These are phyloP conservation scores for Singerocomus rubriflavus DNA, from an alignment of 1,284 basidiomycete species.

Conservation along the genomic window DNA sequence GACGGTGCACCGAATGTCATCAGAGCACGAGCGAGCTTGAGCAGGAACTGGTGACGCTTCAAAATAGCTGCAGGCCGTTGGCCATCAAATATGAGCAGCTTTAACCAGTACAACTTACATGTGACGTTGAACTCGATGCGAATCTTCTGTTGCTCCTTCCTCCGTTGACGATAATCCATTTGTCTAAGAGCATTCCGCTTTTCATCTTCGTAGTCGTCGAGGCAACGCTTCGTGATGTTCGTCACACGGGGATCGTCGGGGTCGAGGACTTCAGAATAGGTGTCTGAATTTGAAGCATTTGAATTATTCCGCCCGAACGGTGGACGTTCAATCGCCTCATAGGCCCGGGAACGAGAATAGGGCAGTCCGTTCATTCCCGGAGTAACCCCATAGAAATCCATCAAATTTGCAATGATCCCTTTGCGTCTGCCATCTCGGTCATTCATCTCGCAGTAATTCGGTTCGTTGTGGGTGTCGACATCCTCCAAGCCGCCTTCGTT, in stretches of 20 bases:
- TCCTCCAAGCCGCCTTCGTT: slow-evolving; percentile 6
- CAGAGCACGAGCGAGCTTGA: slow-evolving; percentile 61
- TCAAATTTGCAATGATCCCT: slow-evolving; percentile 44
- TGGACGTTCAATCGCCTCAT: slow-evolving; percentile 15
- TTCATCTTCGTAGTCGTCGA: slow-evolving; percentile 58
- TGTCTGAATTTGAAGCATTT: slow-evolving; percentile 26
- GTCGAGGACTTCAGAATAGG: slow-evolving; percentile 47
- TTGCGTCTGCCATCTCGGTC: slow-evolving; percentile 31
- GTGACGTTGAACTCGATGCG: slow-evolving; percentile 70
- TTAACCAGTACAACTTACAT: slow-evolving; percentile 41
- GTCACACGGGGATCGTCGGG: slow-evolving; percentile 54
- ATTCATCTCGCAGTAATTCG: slow-evolving; percentile 15
- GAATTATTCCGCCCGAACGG: slow-evolving; percentile 18
- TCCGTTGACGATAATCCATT: slow-evolving; percentile 63
- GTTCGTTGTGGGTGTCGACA: slow-evolving; percentile 9
- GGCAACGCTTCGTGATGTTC: slow-evolving; percentile 39
- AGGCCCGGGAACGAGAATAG: slow-evolving; percentile 27
- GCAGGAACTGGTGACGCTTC: slow-evolving; percentile 59
- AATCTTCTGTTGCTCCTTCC: slow-evolving; percentile 59
- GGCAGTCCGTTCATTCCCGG: slow-evolving; percentile 27
- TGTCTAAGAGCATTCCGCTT: slow-evolving; percentile 53
- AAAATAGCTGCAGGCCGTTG: slow-evolving; percentile 41
- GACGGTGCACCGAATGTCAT: slow-evolving; percentile 71
- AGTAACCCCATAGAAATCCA: slow-evolving; percentile 48
- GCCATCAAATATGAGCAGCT: neutral